phyloP scores from a whole-genome alignment of 805 yeast species.

The Suhomyces sp. region DNA sequence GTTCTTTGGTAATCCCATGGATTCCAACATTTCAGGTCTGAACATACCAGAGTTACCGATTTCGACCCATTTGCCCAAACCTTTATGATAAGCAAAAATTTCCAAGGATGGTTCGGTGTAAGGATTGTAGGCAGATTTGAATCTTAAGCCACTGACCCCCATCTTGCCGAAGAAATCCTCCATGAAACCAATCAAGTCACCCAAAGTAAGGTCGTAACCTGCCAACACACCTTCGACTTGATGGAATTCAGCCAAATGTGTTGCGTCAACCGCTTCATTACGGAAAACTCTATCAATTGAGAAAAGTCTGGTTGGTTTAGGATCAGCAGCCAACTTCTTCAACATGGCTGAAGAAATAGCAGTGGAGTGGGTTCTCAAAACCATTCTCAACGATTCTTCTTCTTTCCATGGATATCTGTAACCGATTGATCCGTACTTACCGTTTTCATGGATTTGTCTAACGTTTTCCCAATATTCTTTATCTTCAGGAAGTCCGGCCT shows the following conservation, averaged over 20 bases:
- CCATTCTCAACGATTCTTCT: slow-evolving; percentile 86
- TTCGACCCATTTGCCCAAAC: slow-evolving; percentile 96
- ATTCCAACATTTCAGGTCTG: slow-evolving; percentile 98
- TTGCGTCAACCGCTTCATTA: slow-evolving; percentile 99
- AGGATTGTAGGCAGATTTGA: slow-evolving; percentile 98
- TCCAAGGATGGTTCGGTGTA: slow-evolving; percentile 99
- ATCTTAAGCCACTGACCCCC: slow-evolving; percentile 95
- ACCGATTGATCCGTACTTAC: slow-evolving; percentile 92
- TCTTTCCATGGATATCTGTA: slow-evolving; percentile 97
- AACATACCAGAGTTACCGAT: slow-evolving; percentile 99
- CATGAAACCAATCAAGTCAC: slow-evolving; percentile 97
- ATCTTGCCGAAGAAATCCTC: slow-evolving; percentile 92
- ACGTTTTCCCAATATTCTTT: slow-evolving; percentile 72
- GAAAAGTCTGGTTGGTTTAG: slow-evolving; percentile 86
- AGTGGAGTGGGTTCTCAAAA: slow-evolving; percentile 95
- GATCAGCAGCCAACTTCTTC: slow-evolving; percentile 81
- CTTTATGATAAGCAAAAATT: slow-evolving; percentile 94
- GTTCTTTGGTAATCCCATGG: slow-evolving; percentile 96
- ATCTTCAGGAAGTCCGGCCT: slow-evolving; percentile 82
- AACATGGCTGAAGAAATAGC: slow-evolving; percentile 89
- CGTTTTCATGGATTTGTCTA: slow-evolving; percentile 81
- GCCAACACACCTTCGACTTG: slow-evolving; percentile 99
- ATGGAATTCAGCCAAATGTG: slow-evolving; percentile 98
- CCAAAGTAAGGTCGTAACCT: slow-evolving; percentile 90
- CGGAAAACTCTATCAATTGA: slow-evolving; percentile 98